A percentile compares a stretch with the other conserved stretches of the same genome.
Conservation (phyloP, 2,329 filamentous ascomycete species). For the Dactylella cylindrospora region DNA sequence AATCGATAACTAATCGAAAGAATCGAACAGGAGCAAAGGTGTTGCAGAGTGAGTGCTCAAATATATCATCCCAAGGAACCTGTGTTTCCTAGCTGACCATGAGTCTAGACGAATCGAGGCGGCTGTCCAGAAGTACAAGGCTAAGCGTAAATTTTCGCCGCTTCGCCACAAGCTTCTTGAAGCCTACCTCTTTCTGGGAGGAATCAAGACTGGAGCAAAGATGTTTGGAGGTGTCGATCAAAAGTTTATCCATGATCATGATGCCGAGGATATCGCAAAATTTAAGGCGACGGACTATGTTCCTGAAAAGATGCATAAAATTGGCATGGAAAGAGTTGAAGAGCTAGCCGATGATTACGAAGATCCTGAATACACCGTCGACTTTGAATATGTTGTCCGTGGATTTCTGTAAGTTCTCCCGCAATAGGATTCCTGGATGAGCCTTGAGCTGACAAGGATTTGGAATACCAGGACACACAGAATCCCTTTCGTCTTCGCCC, state of each 20-base stretch:
- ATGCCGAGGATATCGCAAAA: constrained; percentile 65
- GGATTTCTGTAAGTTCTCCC: constrained; percentile 70
- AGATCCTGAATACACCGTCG: constrained; percentile 66
- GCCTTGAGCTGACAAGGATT: neutral
- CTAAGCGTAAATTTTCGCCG: constrained; percentile 70
- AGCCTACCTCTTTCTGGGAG: constrained; percentile 80
- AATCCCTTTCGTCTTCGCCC: constrained; percentile 61
- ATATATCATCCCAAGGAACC: neutral
- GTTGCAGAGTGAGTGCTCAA: constrained; percentile 4
- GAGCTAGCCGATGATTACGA: constrained; percentile 55
- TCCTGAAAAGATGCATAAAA: constrained; percentile 49
- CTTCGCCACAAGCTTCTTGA: constrained; percentile 67
- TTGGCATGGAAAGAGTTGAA: constrained; percentile 54
- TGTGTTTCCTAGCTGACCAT: too few relatives aligned
- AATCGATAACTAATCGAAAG: too few relatives aligned
- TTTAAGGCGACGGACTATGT: constrained; percentile 66
- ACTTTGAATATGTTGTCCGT: constrained; percentile 75
- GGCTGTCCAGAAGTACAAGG: constrained; percentile 78
- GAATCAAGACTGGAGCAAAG: constrained; percentile 66
- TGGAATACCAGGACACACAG: constrained; percentile 53
- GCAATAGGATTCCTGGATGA: neutral
- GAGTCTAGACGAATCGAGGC: constrained; percentile 72
- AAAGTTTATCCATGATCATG: constrained; percentile 64
- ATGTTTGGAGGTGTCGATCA: constrained; percentile 66
- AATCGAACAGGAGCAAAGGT: constrained; percentile 4